Evolutionary conservation across 148 eudicot genomes (phyloP).

Genomic region (Chenopodium suecicum): DNA sequence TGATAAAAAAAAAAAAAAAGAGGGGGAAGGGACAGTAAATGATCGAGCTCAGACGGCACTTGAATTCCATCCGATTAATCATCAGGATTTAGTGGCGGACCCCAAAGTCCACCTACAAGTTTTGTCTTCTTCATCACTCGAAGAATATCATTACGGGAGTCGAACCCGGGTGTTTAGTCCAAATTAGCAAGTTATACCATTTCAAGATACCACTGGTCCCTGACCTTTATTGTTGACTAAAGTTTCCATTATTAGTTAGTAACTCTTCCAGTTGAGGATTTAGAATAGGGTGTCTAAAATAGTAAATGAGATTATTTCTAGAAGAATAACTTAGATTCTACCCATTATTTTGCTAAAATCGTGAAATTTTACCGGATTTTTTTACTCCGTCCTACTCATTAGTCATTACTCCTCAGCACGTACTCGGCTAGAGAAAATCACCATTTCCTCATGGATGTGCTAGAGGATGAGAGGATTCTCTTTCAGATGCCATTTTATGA

Average conservation of each 20-base stretch:
- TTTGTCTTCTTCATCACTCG: slow-evolving; percentile 2
- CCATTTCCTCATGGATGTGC: too few relatives aligned
- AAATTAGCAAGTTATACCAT: not conserved
- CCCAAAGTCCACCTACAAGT: slow-evolving; percentile 3
- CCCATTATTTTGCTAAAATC: too few relatives aligned
- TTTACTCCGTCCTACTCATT: too few relatives aligned
- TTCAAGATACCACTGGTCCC: not conserved
- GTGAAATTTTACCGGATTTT: too few relatives aligned
- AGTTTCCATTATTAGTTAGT: not conserved
- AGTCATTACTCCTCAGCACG: too few relatives aligned
- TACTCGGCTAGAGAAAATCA: too few relatives aligned
- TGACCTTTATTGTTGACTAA: not conserved
- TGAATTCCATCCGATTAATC: not conserved
- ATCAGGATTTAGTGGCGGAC: slow-evolving; percentile 2
- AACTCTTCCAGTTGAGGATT: not conserved
- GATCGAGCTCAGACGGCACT: slow-evolving; percentile 15
- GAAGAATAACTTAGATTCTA: not conserved
- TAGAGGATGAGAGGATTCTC: too few relatives aligned
- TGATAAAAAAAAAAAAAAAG: too few relatives aligned
- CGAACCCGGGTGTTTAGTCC: not conserved
- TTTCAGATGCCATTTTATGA: too few relatives aligned
- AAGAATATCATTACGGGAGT: not conserved
- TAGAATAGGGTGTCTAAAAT: not conserved
- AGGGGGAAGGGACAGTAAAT: not conserved
- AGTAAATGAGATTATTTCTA: not conserved